Evolutionary conservation across 768 basidiomycete genomes (phyloP).

Genomic region (Suillus placidus): DNA sequence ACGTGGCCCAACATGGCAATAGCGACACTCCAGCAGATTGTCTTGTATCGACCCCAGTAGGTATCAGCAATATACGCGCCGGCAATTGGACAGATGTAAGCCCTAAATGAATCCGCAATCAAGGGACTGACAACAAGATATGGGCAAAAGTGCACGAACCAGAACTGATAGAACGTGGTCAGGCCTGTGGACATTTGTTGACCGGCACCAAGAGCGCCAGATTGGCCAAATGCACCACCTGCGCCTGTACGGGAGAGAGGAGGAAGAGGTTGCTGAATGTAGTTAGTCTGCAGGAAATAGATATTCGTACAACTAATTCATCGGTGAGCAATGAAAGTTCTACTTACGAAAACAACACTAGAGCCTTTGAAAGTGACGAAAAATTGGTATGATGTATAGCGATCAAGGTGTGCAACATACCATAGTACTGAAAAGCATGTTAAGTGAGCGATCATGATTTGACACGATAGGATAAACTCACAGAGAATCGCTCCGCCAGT

Average conservation of each 20-base stretch:
- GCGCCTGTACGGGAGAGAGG: constrained; percentile 66
- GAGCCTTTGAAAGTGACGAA: constrained; percentile 32
- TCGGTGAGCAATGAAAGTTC: neutral
- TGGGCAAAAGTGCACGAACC: constrained; percentile 40
- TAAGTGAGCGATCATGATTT: neutral
- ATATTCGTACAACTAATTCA: neutral
- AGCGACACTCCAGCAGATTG: constrained; percentile 60
- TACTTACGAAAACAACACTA: constrained; percentile 43
- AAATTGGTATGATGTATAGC: neutral
- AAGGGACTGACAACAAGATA: neutral
- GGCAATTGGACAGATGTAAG: constrained; percentile 64
- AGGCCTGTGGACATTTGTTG: constrained; percentile 76
- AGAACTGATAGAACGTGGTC: constrained; percentile 72
- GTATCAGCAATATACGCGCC: constrained; percentile 78
- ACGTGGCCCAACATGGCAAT: constrained; percentile 67
- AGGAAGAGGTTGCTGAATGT: constrained; percentile 73
- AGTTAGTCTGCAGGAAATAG: constrained; percentile 56
- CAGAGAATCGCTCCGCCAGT: constrained; percentile 75
- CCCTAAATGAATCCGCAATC: constrained; percentile 40
- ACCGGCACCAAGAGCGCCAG: constrained; percentile 68
- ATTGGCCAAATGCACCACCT: constrained; percentile 52
- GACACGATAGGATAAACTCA: constrained; percentile 28
- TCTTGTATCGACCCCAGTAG: constrained; percentile 74
- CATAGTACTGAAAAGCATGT: constrained; percentile 44
- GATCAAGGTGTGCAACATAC: constrained; percentile 30